Evolutionary conservation across 768 basidiomycete genomes (phyloP).

Genomic region (Suillus alpinus): DNA sequence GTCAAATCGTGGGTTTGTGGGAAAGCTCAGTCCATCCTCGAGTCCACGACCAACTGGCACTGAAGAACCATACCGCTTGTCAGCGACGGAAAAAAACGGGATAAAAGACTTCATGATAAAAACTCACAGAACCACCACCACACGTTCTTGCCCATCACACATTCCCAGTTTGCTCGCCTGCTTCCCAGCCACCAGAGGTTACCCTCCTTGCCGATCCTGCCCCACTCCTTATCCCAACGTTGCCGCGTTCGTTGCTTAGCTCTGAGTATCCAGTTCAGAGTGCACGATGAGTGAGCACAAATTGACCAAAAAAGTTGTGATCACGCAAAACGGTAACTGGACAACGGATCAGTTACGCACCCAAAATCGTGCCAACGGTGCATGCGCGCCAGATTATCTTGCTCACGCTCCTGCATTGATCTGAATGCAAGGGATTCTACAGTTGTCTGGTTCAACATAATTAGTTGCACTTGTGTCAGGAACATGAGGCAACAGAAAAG

Average conservation of each 20-base stretch:
- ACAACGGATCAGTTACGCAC: conserved; percentile 36
- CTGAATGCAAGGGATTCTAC: conserved; percentile 69
- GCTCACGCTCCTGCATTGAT: conserved; percentile 65
- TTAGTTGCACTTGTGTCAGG: conserved; percentile 57
- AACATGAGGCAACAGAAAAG: conserved; percentile 65
- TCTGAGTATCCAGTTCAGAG: conserved; percentile 31
- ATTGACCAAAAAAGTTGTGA: neutral
- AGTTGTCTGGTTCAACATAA: conserved; percentile 67
- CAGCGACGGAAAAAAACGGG: conserved; percentile 6
- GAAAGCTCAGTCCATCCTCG: conserved; percentile 61
- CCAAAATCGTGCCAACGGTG: conserved; percentile 52
- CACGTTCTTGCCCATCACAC: conserved; percentile 71
- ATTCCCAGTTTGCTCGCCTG: conserved; percentile 62
- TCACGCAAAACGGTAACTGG: neutral
- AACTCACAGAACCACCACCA: conserved; percentile 81
- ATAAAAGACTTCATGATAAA: neutral
- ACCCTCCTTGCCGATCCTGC: conserved; percentile 67
- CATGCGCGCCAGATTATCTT: conserved; percentile 44
- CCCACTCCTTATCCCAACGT: conserved; percentile 83
- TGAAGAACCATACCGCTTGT: conserved; percentile 15
- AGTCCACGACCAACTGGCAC: conserved; percentile 51
- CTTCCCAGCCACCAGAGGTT: conserved; percentile 86
- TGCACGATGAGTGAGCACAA: neutral
- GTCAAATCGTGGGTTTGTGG: conserved; percentile 73
- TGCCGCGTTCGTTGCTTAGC: conserved; percentile 43